Percentiles rank a stretch among this genome's conserved stretches.
These are phyloP conservation scores for Candida koratica DNA, from an alignment of 805 yeast species.

Conservation along the genomic window DNA sequence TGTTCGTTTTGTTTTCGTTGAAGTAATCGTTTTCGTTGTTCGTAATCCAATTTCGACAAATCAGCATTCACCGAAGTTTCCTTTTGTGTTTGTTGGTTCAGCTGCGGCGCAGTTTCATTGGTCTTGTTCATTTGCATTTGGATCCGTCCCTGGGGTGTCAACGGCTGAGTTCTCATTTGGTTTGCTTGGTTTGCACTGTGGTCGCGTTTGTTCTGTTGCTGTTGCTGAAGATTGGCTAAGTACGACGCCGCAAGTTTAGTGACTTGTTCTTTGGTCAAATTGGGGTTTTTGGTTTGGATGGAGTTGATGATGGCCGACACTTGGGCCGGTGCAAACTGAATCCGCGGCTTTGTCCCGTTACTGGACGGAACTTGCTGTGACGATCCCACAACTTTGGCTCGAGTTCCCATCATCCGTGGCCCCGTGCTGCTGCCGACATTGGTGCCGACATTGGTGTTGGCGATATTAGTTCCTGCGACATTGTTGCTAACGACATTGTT, in stretches of 20 bases:
- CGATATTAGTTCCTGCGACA: neutral
- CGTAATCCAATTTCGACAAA: slow-evolving; percentile 31
- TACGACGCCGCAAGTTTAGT: slow-evolving; percentile 63
- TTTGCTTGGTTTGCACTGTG: slow-evolving; percentile 18
- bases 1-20: slow-evolving; percentile 32
- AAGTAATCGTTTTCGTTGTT: slow-evolving; percentile 34
- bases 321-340: slow-evolving; percentile 55
- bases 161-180: slow-evolving; percentile 18
- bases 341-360: slow-evolving; percentile 25
- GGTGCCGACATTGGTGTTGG: neutral
- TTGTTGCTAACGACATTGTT: neutral
- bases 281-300: slow-evolving; percentile 64
- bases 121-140: slow-evolving; percentile 41
- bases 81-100: slow-evolving; percentile 15
- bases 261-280: slow-evolving; percentile 58
- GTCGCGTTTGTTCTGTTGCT: slow-evolving; percentile 38
- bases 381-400: slow-evolving; percentile 11
- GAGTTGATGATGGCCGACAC: slow-evolving; percentile 62
- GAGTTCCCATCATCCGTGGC: slow-evolving; percentile 18
- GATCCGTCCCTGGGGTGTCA: slow-evolving; percentile 42
- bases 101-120: slow-evolving; percentile 28
- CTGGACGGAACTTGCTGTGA: slow-evolving; percentile 19
- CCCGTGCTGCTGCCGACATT: no score
- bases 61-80: slow-evolving; percentile 19
- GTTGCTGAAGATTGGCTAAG: slow-evolving; percentile 54